phyloP scores from a whole-genome alignment of 1,139 yeast genomes.

The Saccharomyces hybrid region DNA sequence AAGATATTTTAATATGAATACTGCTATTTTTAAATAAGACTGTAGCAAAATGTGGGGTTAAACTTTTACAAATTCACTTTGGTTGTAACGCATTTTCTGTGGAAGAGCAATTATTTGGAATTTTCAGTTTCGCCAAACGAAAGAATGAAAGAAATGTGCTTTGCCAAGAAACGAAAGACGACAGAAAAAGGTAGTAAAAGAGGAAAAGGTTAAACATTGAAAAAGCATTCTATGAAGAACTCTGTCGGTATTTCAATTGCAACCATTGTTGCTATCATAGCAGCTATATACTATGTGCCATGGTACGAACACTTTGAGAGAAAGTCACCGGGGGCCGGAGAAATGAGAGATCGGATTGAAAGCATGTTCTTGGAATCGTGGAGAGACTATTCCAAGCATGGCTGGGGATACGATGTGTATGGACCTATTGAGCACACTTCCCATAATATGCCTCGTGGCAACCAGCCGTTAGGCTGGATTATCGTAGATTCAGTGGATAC shows the following conservation, averaged over 20 bases:
- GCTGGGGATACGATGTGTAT: constrained; percentile 77
- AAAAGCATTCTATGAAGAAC: background rate
- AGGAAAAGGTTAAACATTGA: background rate
- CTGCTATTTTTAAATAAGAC: background rate
- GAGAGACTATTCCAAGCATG: constrained; percentile 67
- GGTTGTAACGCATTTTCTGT: background rate
- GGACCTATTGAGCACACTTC: constrained; percentile 53
- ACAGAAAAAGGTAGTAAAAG: background rate
- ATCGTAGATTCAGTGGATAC: constrained; percentile 88
- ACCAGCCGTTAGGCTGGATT: constrained; percentile 91
- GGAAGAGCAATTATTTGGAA: background rate
- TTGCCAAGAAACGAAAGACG: background rate
- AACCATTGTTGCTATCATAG: background rate
- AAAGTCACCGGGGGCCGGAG: background rate
- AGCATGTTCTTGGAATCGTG: constrained; percentile 66
- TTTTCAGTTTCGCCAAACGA: background rate
- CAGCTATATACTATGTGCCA: background rate
- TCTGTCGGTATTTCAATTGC: background rate
- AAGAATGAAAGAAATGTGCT: background rate
- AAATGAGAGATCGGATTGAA: constrained; percentile 18
- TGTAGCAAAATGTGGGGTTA: background rate
- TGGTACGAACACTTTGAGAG: background rate
- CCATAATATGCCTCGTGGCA: constrained; percentile 52
- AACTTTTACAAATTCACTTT: background rate
- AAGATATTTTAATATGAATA: background rate